These are phyloP conservation scores for Mortierella sp. DNA, from an alignment of 371 early-diverging fungal genomes.

Conservation along the genomic window DNA sequence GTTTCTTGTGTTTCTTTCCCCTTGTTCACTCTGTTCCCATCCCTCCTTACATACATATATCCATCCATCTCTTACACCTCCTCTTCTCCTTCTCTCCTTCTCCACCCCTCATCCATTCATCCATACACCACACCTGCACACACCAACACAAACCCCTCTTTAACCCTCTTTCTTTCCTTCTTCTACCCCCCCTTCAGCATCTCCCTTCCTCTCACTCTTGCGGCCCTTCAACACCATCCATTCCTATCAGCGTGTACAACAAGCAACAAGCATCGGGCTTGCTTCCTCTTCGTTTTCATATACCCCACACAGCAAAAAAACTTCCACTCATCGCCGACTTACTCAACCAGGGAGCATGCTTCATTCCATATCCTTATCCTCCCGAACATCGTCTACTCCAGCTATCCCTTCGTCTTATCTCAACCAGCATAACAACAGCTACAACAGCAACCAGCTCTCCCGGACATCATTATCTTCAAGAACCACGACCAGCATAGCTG, in stretches of 20 bases:
- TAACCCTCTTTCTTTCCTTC: not conserved
- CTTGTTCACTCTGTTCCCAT: not conserved
- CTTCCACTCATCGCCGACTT: not conserved
- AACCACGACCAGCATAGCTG: not conserved
- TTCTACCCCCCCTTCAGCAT: not conserved
- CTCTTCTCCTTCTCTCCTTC: not conserved
- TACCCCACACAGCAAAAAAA: not conserved
- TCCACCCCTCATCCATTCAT: not conserved
- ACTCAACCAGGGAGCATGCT: conserved; percentile 28
- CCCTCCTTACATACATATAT: not conserved
- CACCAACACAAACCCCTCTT: not conserved
- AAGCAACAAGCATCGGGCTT: no score
- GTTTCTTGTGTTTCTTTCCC: not conserved
- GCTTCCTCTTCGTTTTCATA: not conserved
- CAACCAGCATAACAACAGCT: not conserved
- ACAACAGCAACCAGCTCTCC: not conserved
- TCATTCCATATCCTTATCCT: conserved; percentile 37
- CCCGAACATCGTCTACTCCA: conserved; percentile 24
- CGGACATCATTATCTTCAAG: not conserved
- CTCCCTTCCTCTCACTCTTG: not conserved
- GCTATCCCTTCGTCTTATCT: conserved; percentile 6
- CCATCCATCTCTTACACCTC: conserved; percentile 3
- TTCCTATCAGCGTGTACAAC: not conserved
- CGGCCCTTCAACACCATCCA: no score
- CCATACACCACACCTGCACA: not conserved